phyloP scores from a whole-genome alignment of 2,329 filamentous ascomycete species.

The Apiospora aurea region DNA sequence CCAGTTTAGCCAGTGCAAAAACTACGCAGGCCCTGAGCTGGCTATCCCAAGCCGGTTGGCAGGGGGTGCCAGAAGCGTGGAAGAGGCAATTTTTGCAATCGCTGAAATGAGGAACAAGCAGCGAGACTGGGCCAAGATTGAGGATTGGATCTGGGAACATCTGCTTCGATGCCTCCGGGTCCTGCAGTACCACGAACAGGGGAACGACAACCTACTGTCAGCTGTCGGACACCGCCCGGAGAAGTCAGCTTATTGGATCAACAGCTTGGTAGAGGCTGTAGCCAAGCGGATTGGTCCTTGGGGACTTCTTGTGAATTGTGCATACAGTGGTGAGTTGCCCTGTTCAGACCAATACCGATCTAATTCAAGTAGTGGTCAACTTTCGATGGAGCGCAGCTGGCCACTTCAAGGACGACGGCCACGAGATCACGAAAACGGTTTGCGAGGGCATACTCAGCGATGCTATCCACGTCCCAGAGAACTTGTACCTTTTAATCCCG shows the following conservation, averaged over 20 bases:
- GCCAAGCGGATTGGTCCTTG: neutral
- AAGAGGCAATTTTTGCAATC: neutral
- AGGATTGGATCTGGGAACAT: neutral
- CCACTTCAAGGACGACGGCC: neutral
- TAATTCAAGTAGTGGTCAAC: neutral
- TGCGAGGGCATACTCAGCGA: neutral
- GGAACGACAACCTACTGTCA: neutral
- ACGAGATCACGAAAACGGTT: conserved; percentile 1
- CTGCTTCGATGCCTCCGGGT: neutral
- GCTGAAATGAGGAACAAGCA: neutral
- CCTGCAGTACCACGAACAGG: neutral
- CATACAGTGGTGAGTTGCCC: neutral
- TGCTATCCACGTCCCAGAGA: neutral
- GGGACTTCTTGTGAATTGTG: neutral
- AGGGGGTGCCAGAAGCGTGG: neutral
- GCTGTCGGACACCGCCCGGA: neutral
- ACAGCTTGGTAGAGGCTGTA: conserved; percentile 3
- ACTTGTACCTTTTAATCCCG: conserved; percentile 1
- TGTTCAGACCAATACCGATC: neutral
- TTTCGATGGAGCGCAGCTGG: neutral
- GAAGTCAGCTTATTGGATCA: neutral
- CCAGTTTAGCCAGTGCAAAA: neutral
- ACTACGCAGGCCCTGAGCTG: neutral
- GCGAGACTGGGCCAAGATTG: neutral
- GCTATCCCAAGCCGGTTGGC: neutral